Percentiles rank a stretch among this genome's conserved stretches.
Conservation (phyloP, 176 grass and related monocot genomes). For the Bonia amplexicaulis region DNA sequence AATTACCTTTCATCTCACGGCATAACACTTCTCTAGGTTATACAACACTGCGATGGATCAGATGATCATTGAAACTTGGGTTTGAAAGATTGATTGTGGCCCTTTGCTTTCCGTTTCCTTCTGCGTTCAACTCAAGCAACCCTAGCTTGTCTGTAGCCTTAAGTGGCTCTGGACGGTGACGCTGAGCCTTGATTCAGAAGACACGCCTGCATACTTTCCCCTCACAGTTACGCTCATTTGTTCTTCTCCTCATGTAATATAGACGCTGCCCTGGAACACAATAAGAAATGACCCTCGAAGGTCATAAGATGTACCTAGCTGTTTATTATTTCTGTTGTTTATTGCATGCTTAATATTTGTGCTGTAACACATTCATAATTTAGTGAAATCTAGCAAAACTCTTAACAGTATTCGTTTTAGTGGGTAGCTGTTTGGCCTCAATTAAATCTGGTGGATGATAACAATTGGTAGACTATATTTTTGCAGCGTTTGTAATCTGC, state of each 20-base stretch:
- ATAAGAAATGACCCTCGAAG: slow-evolving; percentile 20
- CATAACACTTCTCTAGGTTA: slow-evolving; percentile 21
- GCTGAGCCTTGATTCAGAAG: not conserved
- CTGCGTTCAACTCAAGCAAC: slow-evolving; percentile 6
- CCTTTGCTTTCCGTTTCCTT: not conserved
- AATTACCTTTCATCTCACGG: slow-evolving; percentile 1
- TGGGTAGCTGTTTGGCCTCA: not conserved
- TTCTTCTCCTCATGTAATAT: slow-evolving; percentile 43
- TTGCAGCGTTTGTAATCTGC: not conserved
- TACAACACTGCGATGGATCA: slow-evolving; percentile 1
- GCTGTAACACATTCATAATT: slow-evolving; percentile 5
- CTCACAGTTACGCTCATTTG: not conserved
- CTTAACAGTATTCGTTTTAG: not conserved
- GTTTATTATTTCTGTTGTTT: slow-evolving; percentile 31
- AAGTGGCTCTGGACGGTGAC: not conserved
- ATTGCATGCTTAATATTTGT: not conserved
- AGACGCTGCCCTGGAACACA: slow-evolving; percentile 15
- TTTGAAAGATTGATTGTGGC: slow-evolving; percentile 11
- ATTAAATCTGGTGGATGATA: not conserved
- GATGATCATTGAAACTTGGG: not conserved
- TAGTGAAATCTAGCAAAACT: not conserved
- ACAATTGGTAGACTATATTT: too few species aligned
- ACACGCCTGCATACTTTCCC: not conserved
- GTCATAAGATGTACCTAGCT: slow-evolving; percentile 28
- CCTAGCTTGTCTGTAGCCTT: not conserved